Percentiles rank a stretch among this genome's conserved stretches.
phyloP scores from a whole-genome alignment of 2,329 filamentous ascomycete genomes.

The Fusarium napiforme region DNA sequence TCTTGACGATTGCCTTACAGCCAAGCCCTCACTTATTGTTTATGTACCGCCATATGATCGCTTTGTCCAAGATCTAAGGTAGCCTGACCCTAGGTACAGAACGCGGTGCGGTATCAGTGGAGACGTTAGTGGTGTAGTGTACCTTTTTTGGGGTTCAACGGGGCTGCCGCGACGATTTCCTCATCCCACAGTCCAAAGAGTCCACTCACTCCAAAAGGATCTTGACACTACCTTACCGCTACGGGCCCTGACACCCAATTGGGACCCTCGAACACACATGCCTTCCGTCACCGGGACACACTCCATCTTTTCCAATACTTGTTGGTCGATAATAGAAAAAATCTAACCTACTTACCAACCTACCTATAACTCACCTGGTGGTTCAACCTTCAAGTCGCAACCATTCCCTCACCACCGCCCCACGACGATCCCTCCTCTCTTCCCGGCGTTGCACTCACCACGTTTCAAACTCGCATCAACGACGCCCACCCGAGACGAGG shows the following conservation, averaged over 20 bases:
- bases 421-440: conserved; percentile 54
- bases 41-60: background rate
- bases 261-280: conserved; percentile 31
- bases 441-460: conserved; percentile 45
- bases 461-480: conserved; percentile 29
- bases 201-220: conserved; percentile 17
- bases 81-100: background rate
- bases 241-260: conserved; percentile 27
- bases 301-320: background rate
- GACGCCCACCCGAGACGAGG: conserved; percentile 47
- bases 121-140: conserved; percentile 33
- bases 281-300: conserved; percentile 28
- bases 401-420: conserved; percentile 48
- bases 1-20: conserved; percentile 9
- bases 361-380: background rate
- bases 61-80: background rate
- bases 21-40: conserved; percentile 24
- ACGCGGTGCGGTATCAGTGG: conserved; percentile 13
- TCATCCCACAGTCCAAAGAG: conserved; percentile 21
- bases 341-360: background rate
- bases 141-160: conserved; percentile 19
- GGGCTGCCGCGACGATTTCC: conserved; percentile 32
- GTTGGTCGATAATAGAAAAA: conserved; percentile 12
- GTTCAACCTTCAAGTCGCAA: conserved; percentile 40
- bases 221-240: conserved; percentile 5